Evolutionary conservation across 208 protist genomes (phyloP).

Genomic region (Vickermania ingenoplastis): DNA sequence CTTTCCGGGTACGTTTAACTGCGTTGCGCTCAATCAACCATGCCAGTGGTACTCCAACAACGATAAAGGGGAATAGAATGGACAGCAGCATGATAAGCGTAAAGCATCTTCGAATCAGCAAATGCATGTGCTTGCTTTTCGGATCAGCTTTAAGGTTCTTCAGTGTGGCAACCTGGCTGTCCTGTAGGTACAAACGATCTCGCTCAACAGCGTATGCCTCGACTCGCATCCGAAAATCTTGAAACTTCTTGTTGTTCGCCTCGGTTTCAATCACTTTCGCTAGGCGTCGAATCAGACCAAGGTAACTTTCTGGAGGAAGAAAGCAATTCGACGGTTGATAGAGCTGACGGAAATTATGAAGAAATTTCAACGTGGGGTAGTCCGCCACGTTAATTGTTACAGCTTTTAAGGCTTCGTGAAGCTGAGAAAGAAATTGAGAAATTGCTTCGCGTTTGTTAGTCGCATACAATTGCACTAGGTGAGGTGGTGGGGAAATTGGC

Average conservation of each 20-base stretch:
- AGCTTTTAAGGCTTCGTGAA: slow-evolving; percentile 67
- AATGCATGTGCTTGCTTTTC: slow-evolving; percentile 37
- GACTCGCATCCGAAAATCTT: slow-evolving; percentile 61
- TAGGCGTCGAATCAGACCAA: slow-evolving; percentile 78
- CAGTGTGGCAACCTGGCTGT: slow-evolving; percentile 80
- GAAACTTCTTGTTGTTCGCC: slow-evolving; percentile 47
- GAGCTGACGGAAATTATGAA: slow-evolving; percentile 85
- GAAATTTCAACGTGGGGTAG: slow-evolving; percentile 80
- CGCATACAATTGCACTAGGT: slow-evolving; percentile 60
- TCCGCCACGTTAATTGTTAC: slow-evolving; percentile 89
- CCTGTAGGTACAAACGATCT: slow-evolving; percentile 66
- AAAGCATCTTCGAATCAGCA: slow-evolving; percentile 65
- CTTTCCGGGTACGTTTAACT: slow-evolving; percentile 44
- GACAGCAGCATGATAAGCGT: slow-evolving; percentile 68
- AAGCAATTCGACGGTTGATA: slow-evolving; percentile 80
- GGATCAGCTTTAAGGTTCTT: slow-evolving; percentile 46
- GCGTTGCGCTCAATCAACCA: slow-evolving; percentile 40
- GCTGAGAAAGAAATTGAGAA: slow-evolving; percentile 63
- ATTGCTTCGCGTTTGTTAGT: slow-evolving; percentile 78
- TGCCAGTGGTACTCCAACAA: slow-evolving; percentile 72
- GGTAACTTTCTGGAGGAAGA: slow-evolving; percentile 66
- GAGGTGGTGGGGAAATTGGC: slow-evolving; percentile 59
- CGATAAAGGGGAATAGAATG: slow-evolving; percentile 74
- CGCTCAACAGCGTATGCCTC: slow-evolving; percentile 80
- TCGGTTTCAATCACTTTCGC: slow-evolving; percentile 60